Evolutionary conservation across 225 moss, liverwort and hornwort species (phyloP).

Genomic region (Antitrichia curtipendula): DNA sequence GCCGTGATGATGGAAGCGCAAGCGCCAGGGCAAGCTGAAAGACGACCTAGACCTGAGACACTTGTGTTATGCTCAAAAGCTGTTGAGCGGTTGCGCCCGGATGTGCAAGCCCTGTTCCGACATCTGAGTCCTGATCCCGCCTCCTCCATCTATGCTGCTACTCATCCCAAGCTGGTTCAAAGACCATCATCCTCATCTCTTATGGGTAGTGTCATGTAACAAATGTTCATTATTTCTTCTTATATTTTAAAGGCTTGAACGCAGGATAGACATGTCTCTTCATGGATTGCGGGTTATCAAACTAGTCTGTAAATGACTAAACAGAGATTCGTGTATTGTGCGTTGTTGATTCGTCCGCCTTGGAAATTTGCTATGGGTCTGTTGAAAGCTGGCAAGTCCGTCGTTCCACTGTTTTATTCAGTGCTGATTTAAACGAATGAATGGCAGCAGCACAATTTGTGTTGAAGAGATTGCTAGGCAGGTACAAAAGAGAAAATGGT

Average conservation of each 20-base stretch:
- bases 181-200: conserved; percentile 59
- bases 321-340: not conserved
- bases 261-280: not conserved
- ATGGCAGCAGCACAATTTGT: not conserved
- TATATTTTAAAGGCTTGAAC: not conserved
- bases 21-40: conserved; percentile 33
- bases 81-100: conserved; percentile 74
- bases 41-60: conserved; percentile 74
- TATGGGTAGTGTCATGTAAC: conserved; percentile 31
- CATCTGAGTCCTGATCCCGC: conserved; percentile 74
- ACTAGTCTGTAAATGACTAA: not conserved
- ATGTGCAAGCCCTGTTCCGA: conserved; percentile 69
- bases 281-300: not conserved
- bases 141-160: conserved; percentile 77
- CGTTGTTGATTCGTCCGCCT: not conserved
- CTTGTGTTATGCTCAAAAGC: conserved; percentile 62
- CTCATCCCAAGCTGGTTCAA: conserved; percentile 75
- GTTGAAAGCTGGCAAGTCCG: not conserved
- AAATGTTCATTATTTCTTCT: not conserved
- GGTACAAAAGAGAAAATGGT: not conserved
- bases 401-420: not conserved
- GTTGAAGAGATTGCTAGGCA: not conserved
- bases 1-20: conserved; percentile 93
- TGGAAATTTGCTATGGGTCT: not conserved
- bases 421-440: not conserved